Evolutionary conservation across 306 rosid species (phyloP).

Genomic region (barrel medic (Medicago truncatula)): DNA sequence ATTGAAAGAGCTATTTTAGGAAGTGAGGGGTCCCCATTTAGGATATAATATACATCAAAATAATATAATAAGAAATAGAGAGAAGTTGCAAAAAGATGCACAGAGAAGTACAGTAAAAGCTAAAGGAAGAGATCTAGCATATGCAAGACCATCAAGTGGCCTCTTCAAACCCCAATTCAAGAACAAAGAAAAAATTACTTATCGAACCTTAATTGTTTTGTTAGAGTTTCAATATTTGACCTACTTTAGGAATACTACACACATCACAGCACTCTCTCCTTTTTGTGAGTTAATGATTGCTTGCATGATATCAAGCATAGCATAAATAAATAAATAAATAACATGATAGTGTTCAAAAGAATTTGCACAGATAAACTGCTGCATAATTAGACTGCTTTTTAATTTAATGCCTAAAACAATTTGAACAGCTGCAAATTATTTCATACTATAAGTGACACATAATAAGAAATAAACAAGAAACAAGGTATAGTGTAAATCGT

Average conservation of each 20-base stretch:
- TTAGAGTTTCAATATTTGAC: constrained; percentile 35
- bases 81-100: constrained; percentile 24
- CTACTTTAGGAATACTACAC: constrained; percentile 8
- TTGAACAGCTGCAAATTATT: constrained; percentile 25
- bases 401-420: constrained; percentile 28
- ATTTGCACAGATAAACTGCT: constrained; percentile 30
- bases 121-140: constrained; percentile 20
- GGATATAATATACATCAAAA: constrained; percentile 25
- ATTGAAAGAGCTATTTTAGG: background rate
- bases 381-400: background rate
- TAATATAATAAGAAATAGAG: constrained; percentile 3
- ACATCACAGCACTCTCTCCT: constrained; percentile 13
- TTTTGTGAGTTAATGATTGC: constrained; percentile 13
- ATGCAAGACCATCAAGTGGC: constrained; percentile 34
- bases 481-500: constrained; percentile 26
- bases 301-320: constrained; percentile 23
- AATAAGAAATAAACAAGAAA: constrained; percentile 33
- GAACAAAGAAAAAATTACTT: constrained; percentile 21
- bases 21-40: constrained; percentile 2
- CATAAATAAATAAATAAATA: constrained; percentile 33
- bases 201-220: constrained; percentile 32
- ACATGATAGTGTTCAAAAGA: constrained; percentile 25
- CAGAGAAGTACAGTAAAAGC: constrained; percentile 10
- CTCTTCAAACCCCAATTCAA: constrained; percentile 7
- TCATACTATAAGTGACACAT: constrained; percentile 21